Evolutionary conservation across 2,329 filamentous ascomycete genomes (phyloP).

Genomic region (Monilinia polystroma): DNA sequence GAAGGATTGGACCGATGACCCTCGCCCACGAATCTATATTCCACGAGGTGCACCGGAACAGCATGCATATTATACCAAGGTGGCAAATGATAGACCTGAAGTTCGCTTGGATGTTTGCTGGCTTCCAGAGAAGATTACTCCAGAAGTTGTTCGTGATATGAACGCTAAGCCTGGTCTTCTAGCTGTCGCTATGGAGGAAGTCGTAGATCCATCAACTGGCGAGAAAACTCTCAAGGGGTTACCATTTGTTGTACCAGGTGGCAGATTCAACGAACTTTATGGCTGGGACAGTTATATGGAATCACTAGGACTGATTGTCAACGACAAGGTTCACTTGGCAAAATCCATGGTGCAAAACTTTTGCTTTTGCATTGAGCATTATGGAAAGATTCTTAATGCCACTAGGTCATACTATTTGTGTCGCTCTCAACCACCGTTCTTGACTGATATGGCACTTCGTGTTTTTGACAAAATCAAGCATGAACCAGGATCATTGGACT

Average conservation of each 20-base stretch:
- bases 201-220: conserved; percentile 63
- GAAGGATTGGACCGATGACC: conserved; percentile 93
- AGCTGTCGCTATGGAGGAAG: conserved; percentile 83
- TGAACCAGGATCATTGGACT: conserved; percentile 67
- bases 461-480: conserved; percentile 90
- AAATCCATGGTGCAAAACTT: conserved; percentile 97
- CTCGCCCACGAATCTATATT: conserved; percentile 87
- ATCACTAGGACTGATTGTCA: conserved; percentile 81
- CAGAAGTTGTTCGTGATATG: conserved; percentile 77
- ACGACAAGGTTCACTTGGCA: conserved; percentile 80
- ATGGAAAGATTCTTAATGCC: conserved; percentile 96
- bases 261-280: conserved; percentile 96
- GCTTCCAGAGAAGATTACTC: conserved; percentile 74
- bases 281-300: conserved; percentile 99
- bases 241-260: conserved; percentile 96
- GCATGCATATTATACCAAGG: conserved; percentile 79
- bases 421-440: conserved; percentile 91
- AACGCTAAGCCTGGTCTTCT: conserved; percentile 86
- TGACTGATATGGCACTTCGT: conserved; percentile 94
- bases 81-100: conserved; percentile 77
- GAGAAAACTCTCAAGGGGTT: conserved; percentile 72
- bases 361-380: conserved; percentile 97
- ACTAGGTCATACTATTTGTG: conserved; percentile 94
- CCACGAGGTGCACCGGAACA: conserved; percentile 83
- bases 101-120: conserved; percentile 83